Base-by-base conservation (phyloP, 2,329 filamentous ascomycete species). In the Diaporthe aspalathi region DNA sequence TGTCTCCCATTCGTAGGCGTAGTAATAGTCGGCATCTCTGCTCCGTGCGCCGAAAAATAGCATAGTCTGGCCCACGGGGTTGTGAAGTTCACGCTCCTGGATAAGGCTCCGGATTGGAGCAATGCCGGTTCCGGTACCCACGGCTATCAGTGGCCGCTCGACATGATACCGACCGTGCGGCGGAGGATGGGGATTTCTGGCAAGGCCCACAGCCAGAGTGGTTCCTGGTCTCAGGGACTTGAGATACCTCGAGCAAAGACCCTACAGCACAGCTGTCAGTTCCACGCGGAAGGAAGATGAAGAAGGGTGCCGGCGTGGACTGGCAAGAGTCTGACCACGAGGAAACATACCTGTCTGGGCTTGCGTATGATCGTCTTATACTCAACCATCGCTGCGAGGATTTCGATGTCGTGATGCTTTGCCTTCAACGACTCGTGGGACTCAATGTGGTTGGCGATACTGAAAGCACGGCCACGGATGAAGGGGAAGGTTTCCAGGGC, bases 391-490 rank as follows among this genome's bases (percentile, higher is more conserved):
- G 96, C 95, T 52, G 95, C 89, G 4, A 97, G 84, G 4, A 98
- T 85, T 68, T 97, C 91, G 27, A 97, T 84, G 0, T 67, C 53
- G 29, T 43, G 50, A 17, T 47, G 40, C 38, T 53, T 20, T 7
- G 29, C 57, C 35, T 53, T 66, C 17, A 27, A 14, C 20, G 38
- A 54, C 32, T 68, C 49, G 43, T 73, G 50, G 17, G 16, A 40
- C 1, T 24, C n/a, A 7, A 40, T 56, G 8, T 92, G 92, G 74
- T 93, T 96, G 43, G 94, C 94, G 73, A 98, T 95, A 80, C 95
- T 98, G 79, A 97, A 99, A 76, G 97, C 93, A 7, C 96, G 89
- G n/a, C 91, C 92, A n/a, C 94, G 91, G 57, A 98, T 91, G 4
- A 91, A 77, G 0, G 96, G 96, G 68, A 99, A 91, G 20, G 95